Evolutionary conservation across 345 rosid species (phyloP).

Genomic region (Lepidium sativum): DNA sequence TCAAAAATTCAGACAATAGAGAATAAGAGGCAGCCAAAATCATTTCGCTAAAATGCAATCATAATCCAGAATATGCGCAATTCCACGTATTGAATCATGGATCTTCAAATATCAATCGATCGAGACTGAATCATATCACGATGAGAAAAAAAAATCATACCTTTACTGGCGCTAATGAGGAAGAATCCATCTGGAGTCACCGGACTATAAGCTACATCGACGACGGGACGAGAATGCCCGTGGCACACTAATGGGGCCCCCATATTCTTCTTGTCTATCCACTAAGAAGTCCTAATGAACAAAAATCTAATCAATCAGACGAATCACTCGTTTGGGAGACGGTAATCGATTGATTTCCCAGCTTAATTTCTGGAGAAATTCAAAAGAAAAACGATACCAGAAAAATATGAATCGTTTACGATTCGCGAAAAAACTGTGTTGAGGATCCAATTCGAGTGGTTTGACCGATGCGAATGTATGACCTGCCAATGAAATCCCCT

Average conservation of each 20-base stretch:
- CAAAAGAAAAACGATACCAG: not conserved
- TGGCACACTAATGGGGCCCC: constrained; percentile 74
- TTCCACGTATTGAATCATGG: not conserved
- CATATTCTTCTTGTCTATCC: constrained; percentile 47
- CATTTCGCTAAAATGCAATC: not conserved
- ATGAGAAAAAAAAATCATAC: constrained; percentile 21
- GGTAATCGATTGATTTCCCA: not conserved
- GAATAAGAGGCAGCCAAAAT: not conserved
- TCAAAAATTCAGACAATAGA: not conserved
- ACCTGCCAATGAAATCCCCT: not conserved
- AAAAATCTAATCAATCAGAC: not conserved
- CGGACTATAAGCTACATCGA: constrained; percentile 70
- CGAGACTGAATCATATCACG: not conserved
- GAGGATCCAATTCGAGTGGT: constrained; percentile 6
- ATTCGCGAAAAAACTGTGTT: not conserved
- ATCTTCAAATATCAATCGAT: not conserved
- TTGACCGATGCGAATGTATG: constrained; percentile 6
- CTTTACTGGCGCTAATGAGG: constrained; percentile 81
- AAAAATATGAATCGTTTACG: not conserved
- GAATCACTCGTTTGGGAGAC: not conserved
- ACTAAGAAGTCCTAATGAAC: not conserved
- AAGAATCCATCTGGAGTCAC: constrained; percentile 80
- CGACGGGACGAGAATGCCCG: constrained; percentile 84
- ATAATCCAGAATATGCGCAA: not conserved
- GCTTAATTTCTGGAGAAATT: not conserved